Conservation (phyloP, 2,329 filamentous ascomycete genomes). For the Colletotrichum orchidophilum region DNA sequence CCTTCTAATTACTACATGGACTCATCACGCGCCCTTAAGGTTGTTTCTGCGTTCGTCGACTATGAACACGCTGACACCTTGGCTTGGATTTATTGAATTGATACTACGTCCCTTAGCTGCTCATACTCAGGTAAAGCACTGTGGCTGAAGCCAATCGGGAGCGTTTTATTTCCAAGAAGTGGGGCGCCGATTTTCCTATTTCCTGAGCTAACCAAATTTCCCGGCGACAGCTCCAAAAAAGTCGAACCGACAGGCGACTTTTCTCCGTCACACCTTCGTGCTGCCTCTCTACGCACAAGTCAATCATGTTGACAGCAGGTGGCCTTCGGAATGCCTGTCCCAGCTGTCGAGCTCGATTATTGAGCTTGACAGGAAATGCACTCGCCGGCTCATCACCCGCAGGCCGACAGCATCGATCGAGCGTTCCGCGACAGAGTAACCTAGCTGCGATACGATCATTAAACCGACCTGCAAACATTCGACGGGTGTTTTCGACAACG, state of each 20-base stretch:
- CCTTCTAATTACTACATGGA: too few relatives aligned
- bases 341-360: conserved; percentile 23
- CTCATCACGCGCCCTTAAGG: too few relatives aligned
- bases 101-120: background rate
- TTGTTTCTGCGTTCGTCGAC: too few relatives aligned
- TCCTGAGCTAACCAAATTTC: conserved; percentile 25
- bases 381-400: background rate
- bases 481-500: conserved; percentile 17
- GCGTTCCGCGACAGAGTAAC: conserved; percentile 7
- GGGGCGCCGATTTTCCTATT: background rate
- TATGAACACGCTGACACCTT: too few relatives aligned
- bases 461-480: background rate
- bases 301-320: conserved; percentile 30
- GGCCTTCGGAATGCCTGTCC: conserved; percentile 30
- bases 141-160: conserved; percentile 11
- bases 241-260: background rate
- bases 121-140: too few relatives aligned
- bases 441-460: conserved; percentile 11
- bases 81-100: too few relatives aligned
- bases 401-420: background rate
- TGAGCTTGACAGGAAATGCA: background rate
- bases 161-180: conserved; percentile 20
- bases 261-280: background rate
- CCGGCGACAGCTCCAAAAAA: conserved; percentile 15
- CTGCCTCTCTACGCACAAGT: background rate